phyloP scores from a whole-genome alignment of 305 asterid genomes.

The Petunia hybrid region DNA sequence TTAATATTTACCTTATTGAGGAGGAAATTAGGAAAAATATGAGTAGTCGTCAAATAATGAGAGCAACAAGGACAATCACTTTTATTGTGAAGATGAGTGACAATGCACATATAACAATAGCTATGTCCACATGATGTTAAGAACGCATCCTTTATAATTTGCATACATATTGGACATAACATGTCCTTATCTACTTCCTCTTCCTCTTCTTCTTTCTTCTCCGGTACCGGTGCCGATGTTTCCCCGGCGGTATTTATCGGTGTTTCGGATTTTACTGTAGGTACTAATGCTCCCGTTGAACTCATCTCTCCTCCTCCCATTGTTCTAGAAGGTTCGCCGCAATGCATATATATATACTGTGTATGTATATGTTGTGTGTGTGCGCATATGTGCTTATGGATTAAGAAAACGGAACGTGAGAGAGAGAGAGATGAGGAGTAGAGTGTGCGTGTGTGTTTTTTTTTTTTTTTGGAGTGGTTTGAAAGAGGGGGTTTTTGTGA shows the following conservation, averaged over 20 bases:
- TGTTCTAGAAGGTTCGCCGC: neutral
- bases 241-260: slow-evolving; percentile 43
- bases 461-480: neutral
- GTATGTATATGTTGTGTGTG: neutral
- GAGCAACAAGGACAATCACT: slow-evolving; percentile 92
- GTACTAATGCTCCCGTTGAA: slow-evolving; percentile 59
- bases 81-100: slow-evolving; percentile 82
- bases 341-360: no score
- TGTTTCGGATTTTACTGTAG: slow-evolving; percentile 55
- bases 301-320: slow-evolving; percentile 35
- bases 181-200: slow-evolving; percentile 63
- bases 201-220: slow-evolving; percentile 38
- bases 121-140: slow-evolving; percentile 88
- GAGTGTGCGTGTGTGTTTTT: slow-evolving; percentile 35
- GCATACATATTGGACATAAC: slow-evolving; percentile 93
- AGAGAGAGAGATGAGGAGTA: slow-evolving; percentile 35
- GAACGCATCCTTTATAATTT: slow-evolving; percentile 81
- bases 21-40: slow-evolving; percentile 86
- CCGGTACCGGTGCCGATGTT: slow-evolving; percentile 35
- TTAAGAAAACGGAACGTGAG: slow-evolving; percentile 27
- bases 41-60: slow-evolving; percentile 64
- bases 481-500: slow-evolving; percentile 41
- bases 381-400: neutral
- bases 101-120: slow-evolving; percentile 87
- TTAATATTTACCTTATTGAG: slow-evolving; percentile 68